Evolutionary conservation across 371 early-diverging fungal genomes (phyloP).

Genomic region (Mucor mucedo): DNA sequence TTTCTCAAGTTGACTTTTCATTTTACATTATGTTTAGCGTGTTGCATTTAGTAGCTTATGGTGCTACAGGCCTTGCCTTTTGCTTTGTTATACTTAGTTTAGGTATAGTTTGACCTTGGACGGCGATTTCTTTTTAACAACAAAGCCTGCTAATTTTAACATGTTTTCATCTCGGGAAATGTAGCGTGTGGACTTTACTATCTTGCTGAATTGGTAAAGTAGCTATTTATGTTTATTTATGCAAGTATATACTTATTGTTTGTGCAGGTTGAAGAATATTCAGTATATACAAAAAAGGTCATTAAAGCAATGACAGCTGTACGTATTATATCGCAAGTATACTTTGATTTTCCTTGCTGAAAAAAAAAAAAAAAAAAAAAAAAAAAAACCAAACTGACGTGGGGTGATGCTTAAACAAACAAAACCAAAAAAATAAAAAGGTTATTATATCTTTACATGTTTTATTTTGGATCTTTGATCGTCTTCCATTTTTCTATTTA

Average conservation of each 20-base stretch:
- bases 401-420: too few relatives aligned
- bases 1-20: neutral
- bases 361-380: too few relatives aligned
- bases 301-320: constrained; percentile 74
- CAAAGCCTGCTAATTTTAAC: neutral
- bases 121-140: neutral
- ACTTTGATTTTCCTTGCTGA: neutral
- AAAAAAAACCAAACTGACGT: neutral
- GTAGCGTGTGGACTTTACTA: constrained; percentile 88
- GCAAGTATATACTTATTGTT: neutral
- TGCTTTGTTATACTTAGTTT: constrained; percentile 52
- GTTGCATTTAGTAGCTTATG: constrained; percentile 53
- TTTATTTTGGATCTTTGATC: constrained; percentile 69
- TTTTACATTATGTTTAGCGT: constrained; percentile 5
- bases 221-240: neutral
- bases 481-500: constrained; percentile 66
- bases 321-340: constrained; percentile 24
- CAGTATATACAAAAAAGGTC: constrained; percentile 77
- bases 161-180: neutral
- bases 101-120: constrained; percentile 25
- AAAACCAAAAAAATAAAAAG: constrained; percentile 30
- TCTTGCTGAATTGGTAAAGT: constrained; percentile 69
- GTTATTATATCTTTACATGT: constrained; percentile 66
- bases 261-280: constrained; percentile 78
- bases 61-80: constrained; percentile 45